A percentile compares a stretch with the other conserved stretches of the same genome.
These are phyloP conservation scores for Apophysomyces ossiformis DNA, from an alignment of 371 early-diverging fungal genomes.

Conservation along the genomic window DNA sequence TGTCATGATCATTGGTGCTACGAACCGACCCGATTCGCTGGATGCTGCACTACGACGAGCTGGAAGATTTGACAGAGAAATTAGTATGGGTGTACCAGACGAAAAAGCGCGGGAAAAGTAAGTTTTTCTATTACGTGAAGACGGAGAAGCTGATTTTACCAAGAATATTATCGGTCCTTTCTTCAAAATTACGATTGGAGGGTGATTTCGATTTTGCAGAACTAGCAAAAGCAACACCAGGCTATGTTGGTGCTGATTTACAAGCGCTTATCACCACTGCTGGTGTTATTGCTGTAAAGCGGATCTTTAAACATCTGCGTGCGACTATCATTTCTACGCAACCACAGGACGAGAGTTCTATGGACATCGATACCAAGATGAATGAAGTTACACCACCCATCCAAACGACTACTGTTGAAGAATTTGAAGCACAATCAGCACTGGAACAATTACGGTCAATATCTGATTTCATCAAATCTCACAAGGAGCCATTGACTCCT, in stretches of 20 bases:
- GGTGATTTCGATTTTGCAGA: constrained; percentile 88
- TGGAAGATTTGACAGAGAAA: constrained; percentile 99
- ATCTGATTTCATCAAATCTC: constrained; percentile 71
- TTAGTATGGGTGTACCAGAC: constrained; percentile 98
- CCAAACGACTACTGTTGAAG: constrained; percentile 52
- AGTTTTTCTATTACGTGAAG: constrained; percentile 10
- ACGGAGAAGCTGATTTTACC: neutral
- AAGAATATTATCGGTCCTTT: constrained; percentile 91
- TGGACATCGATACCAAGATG: constrained; percentile 47
- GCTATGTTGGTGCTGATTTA: constrained; percentile 99
- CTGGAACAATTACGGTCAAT: constrained; percentile 70
- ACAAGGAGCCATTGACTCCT: constrained; percentile 75
- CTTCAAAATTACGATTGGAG: constrained; percentile 83
- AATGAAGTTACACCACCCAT: constrained; percentile 31
- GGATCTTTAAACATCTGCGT: constrained; percentile 84
- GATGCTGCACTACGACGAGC: constrained; percentile 98
- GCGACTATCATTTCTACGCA: constrained; percentile 8
- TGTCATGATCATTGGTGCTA: constrained; percentile 99
- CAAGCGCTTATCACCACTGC: constrained; percentile 97
- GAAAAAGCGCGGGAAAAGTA: constrained; percentile 90
- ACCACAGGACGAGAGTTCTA: constrained; percentile 22
- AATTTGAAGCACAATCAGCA: constrained; percentile 59
- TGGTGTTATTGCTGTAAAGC: constrained; percentile 92
- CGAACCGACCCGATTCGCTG: constrained; percentile 97
- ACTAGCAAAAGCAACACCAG: constrained; percentile 96